Evolutionary conservation across 768 basidiomycete genomes (phyloP).

Genomic region (Boletellus sp.): DNA sequence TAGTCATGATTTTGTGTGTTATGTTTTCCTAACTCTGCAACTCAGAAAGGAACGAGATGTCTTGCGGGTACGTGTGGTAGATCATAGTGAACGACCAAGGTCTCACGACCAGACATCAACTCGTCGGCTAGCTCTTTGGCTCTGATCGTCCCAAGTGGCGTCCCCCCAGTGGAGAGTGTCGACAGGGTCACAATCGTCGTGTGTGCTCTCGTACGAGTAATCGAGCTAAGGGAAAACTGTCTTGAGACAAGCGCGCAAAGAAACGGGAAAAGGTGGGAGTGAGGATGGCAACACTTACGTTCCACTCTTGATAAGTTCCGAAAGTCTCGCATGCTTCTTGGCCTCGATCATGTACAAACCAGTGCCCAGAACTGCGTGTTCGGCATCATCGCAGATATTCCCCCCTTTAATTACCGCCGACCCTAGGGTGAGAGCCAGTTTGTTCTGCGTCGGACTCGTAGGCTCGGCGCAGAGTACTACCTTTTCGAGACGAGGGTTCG

Average conservation of each 20-base stretch:
- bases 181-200: slow-evolving; percentile 27
- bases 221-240: slow-evolving; percentile 17
- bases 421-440: background rate
- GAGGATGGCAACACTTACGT: slow-evolving; percentile 35
- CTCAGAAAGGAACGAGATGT: background rate
- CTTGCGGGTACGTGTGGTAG: background rate
- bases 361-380: slow-evolving; percentile 40
- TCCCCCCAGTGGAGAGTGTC: slow-evolving; percentile 12
- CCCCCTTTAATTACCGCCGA: slow-evolving; percentile 14
- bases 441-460: slow-evolving; percentile 10
- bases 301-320: slow-evolving; percentile 52
- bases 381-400: slow-evolving; percentile 9
- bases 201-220: slow-evolving; percentile 36
- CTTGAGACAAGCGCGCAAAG: slow-evolving; percentile 1
- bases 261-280: too few relatives aligned
- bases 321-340: slow-evolving; percentile 46
- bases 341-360: slow-evolving; percentile 59
- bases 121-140: slow-evolving; percentile 62
- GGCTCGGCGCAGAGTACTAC: slow-evolving; percentile 37
- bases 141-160: slow-evolving; percentile 54
- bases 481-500: slow-evolving; percentile 46
- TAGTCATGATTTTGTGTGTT: too few relatives aligned
- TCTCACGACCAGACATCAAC: slow-evolving; percentile 8
- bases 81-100: background rate
- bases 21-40: too few relatives aligned